Base-by-base conservation (phyloP, 129 eudicot genomes). In the Lactuca sativa region DNA sequence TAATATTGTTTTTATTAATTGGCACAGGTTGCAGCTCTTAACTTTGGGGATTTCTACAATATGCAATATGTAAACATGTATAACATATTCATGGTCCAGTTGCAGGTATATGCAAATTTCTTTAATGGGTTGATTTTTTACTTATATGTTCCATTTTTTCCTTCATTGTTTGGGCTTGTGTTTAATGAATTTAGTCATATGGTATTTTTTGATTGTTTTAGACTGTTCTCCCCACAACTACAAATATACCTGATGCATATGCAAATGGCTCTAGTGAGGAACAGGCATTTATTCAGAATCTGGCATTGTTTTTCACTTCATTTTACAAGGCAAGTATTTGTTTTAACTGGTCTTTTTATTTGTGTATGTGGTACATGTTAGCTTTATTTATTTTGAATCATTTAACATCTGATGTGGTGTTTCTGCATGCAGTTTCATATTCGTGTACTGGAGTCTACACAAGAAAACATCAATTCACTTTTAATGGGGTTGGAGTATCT, bases 241-340 rank as follows among this genome's bases (percentile, higher is more conserved):
- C 88, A 3, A 95, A 85, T 71, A 82, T 95, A 67, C 86, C 91
- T 38, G 90, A 90, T 48, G 96, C 93, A 63, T 95, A 90, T 84
- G 79, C 89, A 9, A 78, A 87, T 78, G 99, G 99, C 11, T 80
- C 85, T 53, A 73, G 84, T 64, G 99, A 95, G 64, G 99, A 95
- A 60, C 99, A 95, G 99, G 99, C 99, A 14, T 95, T 95, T 57
- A 87, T 95, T 71, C 99, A 95, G 82, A 95, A 95, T 40, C 77
- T 95, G 84, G 99, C 99, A 1, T 72, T 95, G 77, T 95, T 95
- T 68, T 95, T 95, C 74, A 90, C 99, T 43, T 85, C 97, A 15
- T 95, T 95, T 74, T 95, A 64, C 74, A 95, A 95, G 97, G 99
- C 70, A 74, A 85, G 82, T 76, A 58, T 12, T 59, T 59, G 6